phyloP scores from a whole-genome alignment of 2,329 filamentous ascomycete species.

The Diplodia seriata region DNA sequence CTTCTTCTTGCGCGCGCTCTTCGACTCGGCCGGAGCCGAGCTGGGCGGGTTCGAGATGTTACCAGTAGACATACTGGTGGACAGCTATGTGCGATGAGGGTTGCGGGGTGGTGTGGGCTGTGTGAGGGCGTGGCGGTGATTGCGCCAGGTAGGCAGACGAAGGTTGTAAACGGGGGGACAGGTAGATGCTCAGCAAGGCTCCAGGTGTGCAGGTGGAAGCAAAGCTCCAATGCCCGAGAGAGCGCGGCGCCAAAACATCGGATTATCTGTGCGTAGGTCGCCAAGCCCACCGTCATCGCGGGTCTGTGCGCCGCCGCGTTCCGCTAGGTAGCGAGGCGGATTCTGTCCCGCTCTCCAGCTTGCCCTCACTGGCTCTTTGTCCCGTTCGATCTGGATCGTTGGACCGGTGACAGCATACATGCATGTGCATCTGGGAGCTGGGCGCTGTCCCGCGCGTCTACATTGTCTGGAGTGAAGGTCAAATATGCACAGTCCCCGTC shows the following conservation, averaged over 20 bases:
- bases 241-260: constrained; percentile 26
- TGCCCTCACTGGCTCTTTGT: background rate
- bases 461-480: background rate
- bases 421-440: background rate
- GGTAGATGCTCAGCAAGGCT: constrained; percentile 8
- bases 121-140: background rate
- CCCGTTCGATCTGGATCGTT: background rate
- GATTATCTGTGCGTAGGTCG: constrained; percentile 5
- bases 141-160: background rate
- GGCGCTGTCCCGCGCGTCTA: background rate
- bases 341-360: constrained; percentile 4
- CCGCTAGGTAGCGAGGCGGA: constrained; percentile 17
- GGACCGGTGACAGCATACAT: background rate
- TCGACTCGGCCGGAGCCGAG: constrained; percentile 62
- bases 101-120: background rate
- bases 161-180: constrained; percentile 4
- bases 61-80: constrained; percentile 67
- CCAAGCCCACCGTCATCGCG: constrained; percentile 24
- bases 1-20: constrained; percentile 62
- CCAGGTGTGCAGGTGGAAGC: constrained; percentile 15
- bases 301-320: background rate
- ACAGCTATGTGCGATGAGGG: constrained; percentile 5
- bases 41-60: constrained; percentile 68
- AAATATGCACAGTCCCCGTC: background rate
- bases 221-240: constrained; percentile 32